Percentiles rank a stretch among this genome's conserved stretches.
phyloP scores from a whole-genome alignment of 2,329 filamentous ascomycete genomes.

The Penicillium brevicompactum region DNA sequence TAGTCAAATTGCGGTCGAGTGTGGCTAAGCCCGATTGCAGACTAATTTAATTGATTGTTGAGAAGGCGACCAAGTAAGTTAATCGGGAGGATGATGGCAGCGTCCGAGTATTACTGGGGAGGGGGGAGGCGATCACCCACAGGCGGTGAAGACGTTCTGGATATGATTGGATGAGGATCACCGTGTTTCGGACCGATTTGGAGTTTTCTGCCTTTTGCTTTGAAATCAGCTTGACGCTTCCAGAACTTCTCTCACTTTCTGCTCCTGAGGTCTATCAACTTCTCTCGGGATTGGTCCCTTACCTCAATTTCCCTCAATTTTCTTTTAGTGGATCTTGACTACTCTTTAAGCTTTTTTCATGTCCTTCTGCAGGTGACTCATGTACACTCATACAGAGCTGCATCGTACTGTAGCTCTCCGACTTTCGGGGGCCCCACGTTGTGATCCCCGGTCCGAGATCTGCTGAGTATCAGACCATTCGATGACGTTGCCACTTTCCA shows the following conservation, averaged over 20 bases:
- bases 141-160: conserved; percentile 7
- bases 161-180: conserved; percentile 10
- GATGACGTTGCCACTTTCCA: conserved; percentile 2
- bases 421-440: conserved; percentile 2
- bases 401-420: neutral
- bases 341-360: neutral
- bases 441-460: neutral
- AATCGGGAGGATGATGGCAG: conserved; percentile 3
- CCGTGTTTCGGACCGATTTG: conserved; percentile 1
- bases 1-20: conserved; percentile 8
- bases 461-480: neutral
- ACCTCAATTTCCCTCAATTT: neutral
- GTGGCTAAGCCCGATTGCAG: conserved; percentile 7
- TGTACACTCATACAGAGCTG: neutral
- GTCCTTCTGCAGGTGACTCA: neutral
- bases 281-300: neutral
- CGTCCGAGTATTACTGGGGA: conserved; percentile 1
- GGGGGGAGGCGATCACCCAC: conserved; percentile 12
- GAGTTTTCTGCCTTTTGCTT: conserved; percentile 2
- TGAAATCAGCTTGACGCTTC: conserved; percentile 4
- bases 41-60: neutral
- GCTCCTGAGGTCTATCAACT: neutral
- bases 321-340: no score
- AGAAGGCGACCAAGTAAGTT: neutral
- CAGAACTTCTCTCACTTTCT: neutral